A percentile compares a stretch with the other conserved stretches of the same genome.
phyloP scores from a whole-genome alignment of 2,329 filamentous ascomycete genomes.

The Tolypocladium paradoxum region DNA sequence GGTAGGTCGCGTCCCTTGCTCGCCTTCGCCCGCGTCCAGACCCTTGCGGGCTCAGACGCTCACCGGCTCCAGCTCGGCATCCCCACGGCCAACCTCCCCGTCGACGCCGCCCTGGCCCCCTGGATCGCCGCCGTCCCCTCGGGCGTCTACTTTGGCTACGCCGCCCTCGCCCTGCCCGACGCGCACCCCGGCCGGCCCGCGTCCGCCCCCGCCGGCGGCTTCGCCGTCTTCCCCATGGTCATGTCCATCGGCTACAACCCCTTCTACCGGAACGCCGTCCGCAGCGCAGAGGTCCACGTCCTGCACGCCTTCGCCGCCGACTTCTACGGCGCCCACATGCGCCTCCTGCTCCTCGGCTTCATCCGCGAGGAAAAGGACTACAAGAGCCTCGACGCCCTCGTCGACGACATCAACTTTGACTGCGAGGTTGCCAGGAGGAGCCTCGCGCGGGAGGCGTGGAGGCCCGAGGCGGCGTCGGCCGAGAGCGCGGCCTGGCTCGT shows the following conservation, averaged over 20 bases:
- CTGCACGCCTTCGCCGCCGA: slow-evolving; percentile 66
- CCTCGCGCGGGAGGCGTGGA: slow-evolving; percentile 55
- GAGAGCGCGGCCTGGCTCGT: slow-evolving; percentile 28
- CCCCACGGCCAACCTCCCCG: slow-evolving; percentile 85
- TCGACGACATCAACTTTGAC: slow-evolving; percentile 82
- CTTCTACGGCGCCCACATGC: slow-evolving; percentile 77
- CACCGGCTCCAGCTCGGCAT: slow-evolving; percentile 62
- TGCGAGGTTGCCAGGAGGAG: slow-evolving; percentile 72
- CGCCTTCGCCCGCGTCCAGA: too few species aligned
- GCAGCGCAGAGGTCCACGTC: slow-evolving; percentile 83
- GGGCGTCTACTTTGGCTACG: slow-evolving; percentile 92
- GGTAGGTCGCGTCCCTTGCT: too few species aligned
- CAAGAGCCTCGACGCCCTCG: slow-evolving; percentile 66
- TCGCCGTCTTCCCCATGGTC: slow-evolving; percentile 67
- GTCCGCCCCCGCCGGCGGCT: background rate
- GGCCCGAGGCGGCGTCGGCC: slow-evolving; percentile 21
- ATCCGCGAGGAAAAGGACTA: slow-evolving; percentile 89
- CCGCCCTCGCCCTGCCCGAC: slow-evolving; percentile 53
- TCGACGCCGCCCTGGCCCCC: slow-evolving; percentile 48
- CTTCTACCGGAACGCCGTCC: slow-evolving; percentile 85
- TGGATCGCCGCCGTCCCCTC: slow-evolving; percentile 56
- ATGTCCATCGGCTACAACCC: slow-evolving; percentile 96
- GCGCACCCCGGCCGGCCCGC: slow-evolving; percentile 30
- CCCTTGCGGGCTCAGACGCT: too few species aligned
- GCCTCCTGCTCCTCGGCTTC: slow-evolving; percentile 73